Conservation (phyloP, 2,329 filamentous ascomycete species). For the Bipolaris sorokiniana region DNA sequence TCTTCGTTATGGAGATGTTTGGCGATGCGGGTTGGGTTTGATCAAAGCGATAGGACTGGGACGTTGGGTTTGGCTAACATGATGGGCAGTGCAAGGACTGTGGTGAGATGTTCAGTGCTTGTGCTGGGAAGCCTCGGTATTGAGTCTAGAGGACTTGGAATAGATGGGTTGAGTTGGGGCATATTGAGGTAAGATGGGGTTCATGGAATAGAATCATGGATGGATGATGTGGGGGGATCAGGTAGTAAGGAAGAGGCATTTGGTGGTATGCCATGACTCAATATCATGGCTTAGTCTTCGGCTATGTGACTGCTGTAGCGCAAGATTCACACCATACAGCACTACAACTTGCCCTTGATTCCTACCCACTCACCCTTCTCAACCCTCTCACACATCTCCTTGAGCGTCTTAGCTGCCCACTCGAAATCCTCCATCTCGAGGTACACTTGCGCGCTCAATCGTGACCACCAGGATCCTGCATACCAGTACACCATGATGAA, state of each 20-base stretch:
- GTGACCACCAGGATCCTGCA: slow-evolving; percentile 68
- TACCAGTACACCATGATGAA: slow-evolving; percentile 72
- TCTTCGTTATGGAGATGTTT: no score
- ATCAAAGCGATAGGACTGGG: no score
- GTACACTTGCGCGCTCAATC: slow-evolving; percentile 83
- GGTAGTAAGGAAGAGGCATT: no score
- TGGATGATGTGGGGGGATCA: no score
- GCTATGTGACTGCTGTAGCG: no score
- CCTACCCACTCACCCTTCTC: slow-evolving; percentile 51
- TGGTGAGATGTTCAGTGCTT: slow-evolving; percentile 6
- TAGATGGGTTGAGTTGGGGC: background rate
- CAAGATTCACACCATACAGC: background rate
- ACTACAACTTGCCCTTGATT: slow-evolving; percentile 17
- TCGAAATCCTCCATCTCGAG: slow-evolving; percentile 80
- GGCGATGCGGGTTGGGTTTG: no score
- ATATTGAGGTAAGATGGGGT: background rate
- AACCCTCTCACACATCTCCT: slow-evolving; percentile 61
- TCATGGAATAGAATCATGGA: no score
- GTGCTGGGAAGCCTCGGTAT: slow-evolving; percentile 7
- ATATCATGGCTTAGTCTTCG: no score
- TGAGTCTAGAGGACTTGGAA: background rate
- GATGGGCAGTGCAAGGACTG: slow-evolving; percentile 7
- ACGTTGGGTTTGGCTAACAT: background rate
- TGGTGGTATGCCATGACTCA: no score
- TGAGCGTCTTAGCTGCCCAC: slow-evolving; percentile 67